Evolutionary conservation across 495 filamentous ascomycete species (phyloP).

Genomic region (Tuber calosporum): DNA sequence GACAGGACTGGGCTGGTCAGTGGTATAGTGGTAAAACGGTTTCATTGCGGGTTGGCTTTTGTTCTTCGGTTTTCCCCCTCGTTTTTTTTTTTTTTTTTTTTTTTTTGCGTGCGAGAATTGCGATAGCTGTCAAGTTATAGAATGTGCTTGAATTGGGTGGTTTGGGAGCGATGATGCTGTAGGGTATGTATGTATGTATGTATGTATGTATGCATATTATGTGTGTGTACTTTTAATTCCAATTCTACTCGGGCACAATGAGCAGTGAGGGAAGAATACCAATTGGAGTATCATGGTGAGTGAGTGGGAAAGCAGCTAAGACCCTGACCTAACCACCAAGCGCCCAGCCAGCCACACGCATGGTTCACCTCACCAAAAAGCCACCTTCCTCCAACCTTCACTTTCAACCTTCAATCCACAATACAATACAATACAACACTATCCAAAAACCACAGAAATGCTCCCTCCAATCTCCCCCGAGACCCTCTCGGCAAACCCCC

Average conservation of each 20-base stretch:
- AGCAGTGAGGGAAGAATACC: no score
- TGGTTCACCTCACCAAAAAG: background rate
- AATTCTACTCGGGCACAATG: background rate
- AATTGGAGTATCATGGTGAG: background rate
- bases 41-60: background rate
- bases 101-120: background rate
- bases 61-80: no score
- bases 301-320: background rate
- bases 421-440: background rate
- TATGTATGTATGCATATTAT: background rate
- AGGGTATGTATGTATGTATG: background rate
- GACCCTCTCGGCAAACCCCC: constrained; percentile 29
- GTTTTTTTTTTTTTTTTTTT: no score
- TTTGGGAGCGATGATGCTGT: background rate
- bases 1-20: background rate
- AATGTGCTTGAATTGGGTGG: background rate
- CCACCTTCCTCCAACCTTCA: background rate
- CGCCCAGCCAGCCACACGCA: background rate
- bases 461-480: constrained; percentile 34
- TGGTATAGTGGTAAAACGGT: background rate
- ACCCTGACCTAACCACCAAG: background rate
- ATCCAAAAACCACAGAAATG: constrained; percentile 22
- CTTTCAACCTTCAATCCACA: background rate
- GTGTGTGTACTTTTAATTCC: background rate
- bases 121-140: background rate